phyloP scores from a whole-genome alignment of 192 early-diverging fungal species.

The Gonapodya sp. region DNA sequence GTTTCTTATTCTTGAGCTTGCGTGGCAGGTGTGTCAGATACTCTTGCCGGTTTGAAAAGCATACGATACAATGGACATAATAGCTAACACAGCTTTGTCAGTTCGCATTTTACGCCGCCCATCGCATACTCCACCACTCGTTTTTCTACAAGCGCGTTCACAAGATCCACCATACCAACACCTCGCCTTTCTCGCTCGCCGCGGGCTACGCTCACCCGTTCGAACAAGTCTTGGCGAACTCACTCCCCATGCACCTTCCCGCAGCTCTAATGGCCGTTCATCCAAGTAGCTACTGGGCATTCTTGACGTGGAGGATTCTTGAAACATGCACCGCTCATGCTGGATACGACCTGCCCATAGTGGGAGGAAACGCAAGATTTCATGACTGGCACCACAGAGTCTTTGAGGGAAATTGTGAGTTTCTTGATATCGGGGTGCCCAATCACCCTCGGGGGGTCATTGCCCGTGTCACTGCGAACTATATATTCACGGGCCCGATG shows the following conservation, averaged over 20 bases:
- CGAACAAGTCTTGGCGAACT: neutral
- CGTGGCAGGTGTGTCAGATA: too few species aligned
- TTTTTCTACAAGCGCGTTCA: conserved; percentile 84
- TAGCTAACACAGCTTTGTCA: too few species aligned
- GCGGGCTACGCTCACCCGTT: neutral
- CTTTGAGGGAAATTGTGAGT: neutral
- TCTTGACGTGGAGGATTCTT: neutral
- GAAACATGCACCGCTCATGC: neutral
- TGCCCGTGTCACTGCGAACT: too few species aligned
- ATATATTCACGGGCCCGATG: too few species aligned
- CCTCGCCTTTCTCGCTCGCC: conserved; percentile 55
- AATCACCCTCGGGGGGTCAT: too few species aligned
- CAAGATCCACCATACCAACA: conserved; percentile 89
- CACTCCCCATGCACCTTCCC: neutral
- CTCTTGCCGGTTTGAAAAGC: too few species aligned
- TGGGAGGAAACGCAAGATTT: neutral
- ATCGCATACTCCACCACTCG: conserved; percentile 80
- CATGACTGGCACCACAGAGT: neutral
- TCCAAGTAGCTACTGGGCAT: neutral
- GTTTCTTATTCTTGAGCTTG: neutral
- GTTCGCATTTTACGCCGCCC: conserved; percentile 57
- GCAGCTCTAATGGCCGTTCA: neutral
- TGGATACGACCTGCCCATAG: neutral
- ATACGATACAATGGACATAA: too few species aligned
- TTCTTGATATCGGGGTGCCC: too few species aligned